These are phyloP conservation scores for Microbotryomycetes sp. DNA, from an alignment of 1,284 basidiomycete species.

Conservation along the genomic window DNA sequence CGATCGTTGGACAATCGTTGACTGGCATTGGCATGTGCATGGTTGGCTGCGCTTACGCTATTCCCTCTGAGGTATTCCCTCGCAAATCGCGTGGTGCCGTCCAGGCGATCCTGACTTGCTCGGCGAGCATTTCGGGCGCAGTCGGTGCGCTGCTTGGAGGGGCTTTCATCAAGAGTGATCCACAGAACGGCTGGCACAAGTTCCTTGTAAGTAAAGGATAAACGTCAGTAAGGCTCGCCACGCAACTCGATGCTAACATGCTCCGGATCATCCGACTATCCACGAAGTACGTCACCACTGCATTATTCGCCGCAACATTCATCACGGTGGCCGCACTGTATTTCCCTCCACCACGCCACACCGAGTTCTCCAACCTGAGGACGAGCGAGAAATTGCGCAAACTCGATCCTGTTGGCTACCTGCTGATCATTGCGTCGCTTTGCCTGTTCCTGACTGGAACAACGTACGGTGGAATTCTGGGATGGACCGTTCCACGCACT, in stretches of 20 bases:
- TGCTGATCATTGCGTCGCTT: slow-evolving; percentile 1
- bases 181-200: neutral
- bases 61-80: slow-evolving; percentile 1
- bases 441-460: slow-evolving; percentile 8
- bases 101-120: neutral
- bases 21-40: neutral
- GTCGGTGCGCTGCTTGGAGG: neutral
- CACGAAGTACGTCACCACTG: slow-evolving; percentile 14
- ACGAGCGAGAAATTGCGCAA: neutral
- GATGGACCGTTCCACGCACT: slow-evolving; percentile 10
- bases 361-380: slow-evolving; percentile 3
- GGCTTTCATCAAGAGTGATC: neutral
- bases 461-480: slow-evolving; percentile 8
- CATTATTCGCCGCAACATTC: slow-evolving; percentile 3
- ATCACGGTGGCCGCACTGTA: slow-evolving; percentile 6
- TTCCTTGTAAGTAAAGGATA: neutral
- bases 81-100: neutral
- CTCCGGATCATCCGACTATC: no score
- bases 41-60: neutral
- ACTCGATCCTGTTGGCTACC: slow-evolving; percentile 14
- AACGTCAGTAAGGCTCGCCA: neutral
- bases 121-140: neutral
- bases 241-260: no score
- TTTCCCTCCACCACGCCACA: slow-evolving; percentile 11
- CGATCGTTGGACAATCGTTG: neutral